Base-by-base conservation (phyloP, 768 basidiomycete genomes). In the Mycena filopes region DNA sequence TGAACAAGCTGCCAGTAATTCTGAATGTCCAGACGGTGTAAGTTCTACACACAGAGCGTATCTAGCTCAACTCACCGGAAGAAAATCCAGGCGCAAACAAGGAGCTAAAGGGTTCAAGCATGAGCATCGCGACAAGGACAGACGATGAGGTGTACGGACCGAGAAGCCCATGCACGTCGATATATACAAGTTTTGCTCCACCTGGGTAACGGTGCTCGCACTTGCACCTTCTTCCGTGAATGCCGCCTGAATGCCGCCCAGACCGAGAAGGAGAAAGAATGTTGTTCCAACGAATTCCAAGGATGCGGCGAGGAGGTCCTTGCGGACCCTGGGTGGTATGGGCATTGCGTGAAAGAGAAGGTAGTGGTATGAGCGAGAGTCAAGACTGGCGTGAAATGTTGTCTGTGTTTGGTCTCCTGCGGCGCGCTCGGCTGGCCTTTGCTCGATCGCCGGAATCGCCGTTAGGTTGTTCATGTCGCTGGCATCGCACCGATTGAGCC, bases 21-120 rank as follows among this genome's bases (percentile, higher is more conserved):
- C 67, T 68, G 36, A 41, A 11, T 31, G n/a, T n/a, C n/a, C n/a
- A n/a, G 23, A 38, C 16, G 28, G 16, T 15, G 18, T 12, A n/a
- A n/a, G n/a, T n/a, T n/a, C n/a, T n/a, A n/a, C n/a, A n/a, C n/a
- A n/a, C n/a, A n/a, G n/a, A n/a, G n/a, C n/a, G n/a, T n/a, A n/a
- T n/a, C n/a, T n/a, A n/a, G n/a, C n/a, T n/a, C n/a, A 28, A 42
- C 50, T 50, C 26, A 65, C 67, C 89, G 82, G 72, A 84, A 91
- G 75, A 91, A 91, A 13, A 89, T 70, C 89, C 90, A 92, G 10
- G 84, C 88, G 3, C 86, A 85, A 45, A 87, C 82, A 49, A 90
- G 79, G 47, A 92, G 82, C 36, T 36, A 15, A 9, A 36, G 2
- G 15, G 11, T 2, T 15, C 9, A 9, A 12, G 36, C 15, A 11